Conservation (phyloP, 108 stramenopile species). For the Skeletonema marinoi region DNA sequence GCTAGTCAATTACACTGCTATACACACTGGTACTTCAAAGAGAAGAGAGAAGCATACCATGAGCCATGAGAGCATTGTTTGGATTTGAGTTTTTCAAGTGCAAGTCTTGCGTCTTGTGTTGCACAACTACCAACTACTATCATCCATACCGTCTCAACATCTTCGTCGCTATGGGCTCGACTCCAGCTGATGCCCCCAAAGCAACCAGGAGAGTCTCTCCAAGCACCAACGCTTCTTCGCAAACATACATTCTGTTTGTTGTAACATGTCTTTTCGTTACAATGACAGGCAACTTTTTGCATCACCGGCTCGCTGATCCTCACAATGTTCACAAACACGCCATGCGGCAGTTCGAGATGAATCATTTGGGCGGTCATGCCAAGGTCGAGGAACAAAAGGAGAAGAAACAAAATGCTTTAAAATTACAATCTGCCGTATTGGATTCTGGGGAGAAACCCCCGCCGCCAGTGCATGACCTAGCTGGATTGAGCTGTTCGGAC, state of each 20-base stretch:
- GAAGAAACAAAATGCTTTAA: background rate
- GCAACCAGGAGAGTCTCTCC: conserved; percentile 1
- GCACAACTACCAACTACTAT: no score
- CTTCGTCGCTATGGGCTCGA: no score
- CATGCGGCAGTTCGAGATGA: conserved; percentile 16
- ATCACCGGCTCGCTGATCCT: conserved; percentile 45
- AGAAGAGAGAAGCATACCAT: no score
- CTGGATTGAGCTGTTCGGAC: conserved; percentile 47
- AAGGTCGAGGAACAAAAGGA: background rate
- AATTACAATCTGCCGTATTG: background rate
- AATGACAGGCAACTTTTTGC: conserved; percentile 39
- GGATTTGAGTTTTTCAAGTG: no score
- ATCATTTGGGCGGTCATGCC: background rate
- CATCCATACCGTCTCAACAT: no score
- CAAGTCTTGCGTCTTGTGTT: no score
- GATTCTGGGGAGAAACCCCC: background rate
- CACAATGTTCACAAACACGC: conserved; percentile 32
- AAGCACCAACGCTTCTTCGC: conserved; percentile 33
- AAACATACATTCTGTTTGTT: conserved; percentile 43
- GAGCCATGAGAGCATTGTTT: no score
- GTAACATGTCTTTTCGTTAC: conserved; percentile 36
- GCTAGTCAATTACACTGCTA: no score
- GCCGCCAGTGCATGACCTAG: conserved; percentile 34
- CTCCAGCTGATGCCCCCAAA: background rate
- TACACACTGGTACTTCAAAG: no score